Percentiles rank a stretch among this genome's conserved stretches.
Evolutionary conservation across 2,329 filamentous ascomycete genomes (phyloP).

Genomic region (Fusarium pilosicola): DNA sequence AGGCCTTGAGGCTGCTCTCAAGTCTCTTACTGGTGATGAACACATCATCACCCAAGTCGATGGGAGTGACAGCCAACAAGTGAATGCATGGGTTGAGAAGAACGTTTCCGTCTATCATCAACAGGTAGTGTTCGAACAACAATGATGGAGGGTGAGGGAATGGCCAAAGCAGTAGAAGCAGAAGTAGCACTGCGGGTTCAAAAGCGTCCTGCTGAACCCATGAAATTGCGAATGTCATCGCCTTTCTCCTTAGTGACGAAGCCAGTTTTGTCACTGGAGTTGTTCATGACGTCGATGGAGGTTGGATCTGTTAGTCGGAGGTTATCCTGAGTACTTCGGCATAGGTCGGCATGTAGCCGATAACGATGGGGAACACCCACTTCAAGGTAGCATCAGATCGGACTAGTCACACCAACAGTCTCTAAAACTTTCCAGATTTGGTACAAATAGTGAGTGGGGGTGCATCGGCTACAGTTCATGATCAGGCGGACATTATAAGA

Average conservation of each 20-base stretch:
- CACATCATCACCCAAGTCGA: neutral
- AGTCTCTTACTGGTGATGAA: rapidly evolving
- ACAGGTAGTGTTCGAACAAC: neutral
- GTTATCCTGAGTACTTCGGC: neutral
- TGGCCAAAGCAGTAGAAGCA: neutral
- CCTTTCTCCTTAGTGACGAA: neutral
- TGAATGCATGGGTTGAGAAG: rapidly evolving
- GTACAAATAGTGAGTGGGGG: neutral
- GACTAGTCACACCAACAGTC: neutral
- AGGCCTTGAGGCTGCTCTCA: neutral
- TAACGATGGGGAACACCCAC: neutral
- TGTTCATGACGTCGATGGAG: neutral
- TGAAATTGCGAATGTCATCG: neutral
- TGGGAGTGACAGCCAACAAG: neutral
- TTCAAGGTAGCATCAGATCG: neutral
- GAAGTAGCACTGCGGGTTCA: too few relatives aligned
- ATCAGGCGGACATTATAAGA: neutral
- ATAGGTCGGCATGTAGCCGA: neutral
- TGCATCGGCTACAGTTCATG: neutral
- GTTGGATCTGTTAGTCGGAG: neutral
- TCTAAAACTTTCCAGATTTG: neutral
- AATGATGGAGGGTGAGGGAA: neutral
- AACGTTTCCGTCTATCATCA: neutral
- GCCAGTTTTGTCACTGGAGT: neutral
- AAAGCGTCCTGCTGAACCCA: too few relatives aligned